These are phyloP conservation scores for Xylariaceae sp. DNA, from an alignment of 2,329 filamentous ascomycete species.

Conservation along the genomic window DNA sequence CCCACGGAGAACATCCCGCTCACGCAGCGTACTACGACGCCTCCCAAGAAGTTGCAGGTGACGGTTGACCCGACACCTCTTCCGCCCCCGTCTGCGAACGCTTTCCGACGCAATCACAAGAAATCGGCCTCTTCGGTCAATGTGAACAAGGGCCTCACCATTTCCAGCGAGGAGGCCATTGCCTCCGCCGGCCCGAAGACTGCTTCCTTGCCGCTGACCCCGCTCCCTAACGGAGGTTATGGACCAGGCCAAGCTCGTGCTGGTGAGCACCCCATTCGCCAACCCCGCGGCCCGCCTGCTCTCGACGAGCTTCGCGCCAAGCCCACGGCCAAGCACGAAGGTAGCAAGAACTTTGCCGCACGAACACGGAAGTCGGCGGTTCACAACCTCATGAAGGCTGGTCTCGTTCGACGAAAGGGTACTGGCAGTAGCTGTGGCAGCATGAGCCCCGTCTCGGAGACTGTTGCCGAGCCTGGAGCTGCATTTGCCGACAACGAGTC, in stretches of 20 bases:
- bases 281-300: slow-evolving; percentile 86
- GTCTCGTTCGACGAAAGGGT: slow-evolving; percentile 76
- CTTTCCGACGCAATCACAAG: slow-evolving; percentile 90
- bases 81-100: slow-evolving; percentile 81
- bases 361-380: slow-evolving; percentile 89
- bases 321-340: slow-evolving; percentile 88
- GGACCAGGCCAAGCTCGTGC: slow-evolving; percentile 89
- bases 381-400: slow-evolving; percentile 84
- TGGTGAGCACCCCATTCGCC: slow-evolving; percentile 88
- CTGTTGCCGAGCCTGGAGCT: slow-evolving; percentile 60
- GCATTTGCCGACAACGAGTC: slow-evolving; percentile 69
- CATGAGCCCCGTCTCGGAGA: slow-evolving; percentile 87
- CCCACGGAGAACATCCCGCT: slow-evolving; percentile 52
- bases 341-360: slow-evolving; percentile 94
- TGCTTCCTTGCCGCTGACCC: slow-evolving; percentile 72
- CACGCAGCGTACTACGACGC: slow-evolving; percentile 57
- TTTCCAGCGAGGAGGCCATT: slow-evolving; percentile 41
- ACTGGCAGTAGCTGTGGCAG: slow-evolving; percentile 67
- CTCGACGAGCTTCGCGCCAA: slow-evolving; percentile 86
- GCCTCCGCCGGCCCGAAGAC: slow-evolving; percentile 70
- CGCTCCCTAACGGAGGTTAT: slow-evolving; percentile 70
- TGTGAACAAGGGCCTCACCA: slow-evolving; percentile 45
- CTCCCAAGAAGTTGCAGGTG: slow-evolving; percentile 62
- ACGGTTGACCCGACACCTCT: slow-evolving; percentile 65
- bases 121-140: slow-evolving; percentile 74